Base-by-base conservation (phyloP, 805 yeast genomes). In the Wickerhamiella sergipiensis region DNA sequence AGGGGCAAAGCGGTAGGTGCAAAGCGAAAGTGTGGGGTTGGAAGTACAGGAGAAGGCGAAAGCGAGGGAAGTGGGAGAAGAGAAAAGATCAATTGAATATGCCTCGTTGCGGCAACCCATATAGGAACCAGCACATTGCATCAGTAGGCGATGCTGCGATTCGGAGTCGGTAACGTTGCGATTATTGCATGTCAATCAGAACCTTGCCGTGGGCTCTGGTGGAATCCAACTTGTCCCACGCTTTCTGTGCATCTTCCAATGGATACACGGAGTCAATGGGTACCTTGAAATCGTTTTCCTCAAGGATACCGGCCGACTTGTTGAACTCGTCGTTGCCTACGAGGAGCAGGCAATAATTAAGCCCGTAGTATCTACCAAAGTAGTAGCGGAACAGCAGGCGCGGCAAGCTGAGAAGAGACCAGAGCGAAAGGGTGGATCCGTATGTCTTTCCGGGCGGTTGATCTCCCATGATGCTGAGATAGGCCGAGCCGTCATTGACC, bases 181-280 rank as follows among this genome's bases (percentile, higher is more conserved):
- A n/a, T 24, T 36, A 36, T 18, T 9, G 3, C 40, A 36, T 36
- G 7, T 55, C 58, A 29, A 78, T 50, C n/a, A 86, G 75, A 47
- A 83, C 68, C 63, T 85, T 86, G 38, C 95, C 95, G 51, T 73
- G 76, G 7, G 81, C 79, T 46, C 62, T 67, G 51, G 77, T 74
- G 31, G 71, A 62, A 7, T 62, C 62, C 26, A 82, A 61, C 54
- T 67, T 68, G 8, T 74, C 74, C 45, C 75, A 62, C 1, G 87
- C 92, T 8, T 68, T 61, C 46, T 71, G 55, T 54, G 62, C 76
- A 17, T 82, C 74, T 1, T 68, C 72, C 55, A 81, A 72, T 15
- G 70, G 61, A 53, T 67, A 72, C 33, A 72, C 73, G 5, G 80
- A 71, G 59, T 83, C 90, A 46, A 84, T 69, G 6, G 68, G 62